Base-by-base conservation (phyloP, 164 flowering plant species). In the Tinospora cordifolia region DNA sequence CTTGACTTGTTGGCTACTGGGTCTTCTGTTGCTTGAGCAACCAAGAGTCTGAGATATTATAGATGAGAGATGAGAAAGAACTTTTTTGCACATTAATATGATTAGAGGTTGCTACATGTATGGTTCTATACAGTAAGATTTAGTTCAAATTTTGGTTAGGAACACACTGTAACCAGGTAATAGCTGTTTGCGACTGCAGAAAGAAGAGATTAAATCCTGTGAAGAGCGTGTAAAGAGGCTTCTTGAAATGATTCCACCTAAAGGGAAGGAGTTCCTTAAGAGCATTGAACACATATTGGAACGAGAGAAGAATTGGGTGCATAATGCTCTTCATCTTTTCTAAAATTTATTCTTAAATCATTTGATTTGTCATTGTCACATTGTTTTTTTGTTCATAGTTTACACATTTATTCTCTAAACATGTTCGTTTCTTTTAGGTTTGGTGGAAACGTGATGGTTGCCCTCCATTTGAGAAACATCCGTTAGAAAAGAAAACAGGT, bases 371-470 rank as follows among this genome's bases (percentile, higher is more conserved):
- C 36, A 30, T 30, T 30, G 36, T 1, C 36, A 30, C 36, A 30
- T 30, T 30, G 36, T 30, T 30, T 30, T 30, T 30, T 30, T 4
- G 36, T 30, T 30, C 36, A 4, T 30, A 30, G 36, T 41, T 19
- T 49, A 39, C 59, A 30, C 65, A 47, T 58, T 64, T 47, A 19
- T 40, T 65, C 4, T 47, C 17, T 46, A 39, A 62, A 57, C 58
- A 36, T 63, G 24, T 41, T 10, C 17, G 0, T 72, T 22, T 27
- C 39, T 74, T 62, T 44, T 69, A 94, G 99, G 90, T 92, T 39
- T 94, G 99, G 99, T 94, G 99, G 98, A 94, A 94, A 81, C 93
- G 96, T 71, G 99, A 94, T 85, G 92, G 96, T 69, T 94, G 99
- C 77, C 90, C 85, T 36, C 87, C 99, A 75, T 90, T 88, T 83